phyloP scores from a whole-genome alignment of 2,329 filamentous ascomycete species.

The Fusarium sororula region DNA sequence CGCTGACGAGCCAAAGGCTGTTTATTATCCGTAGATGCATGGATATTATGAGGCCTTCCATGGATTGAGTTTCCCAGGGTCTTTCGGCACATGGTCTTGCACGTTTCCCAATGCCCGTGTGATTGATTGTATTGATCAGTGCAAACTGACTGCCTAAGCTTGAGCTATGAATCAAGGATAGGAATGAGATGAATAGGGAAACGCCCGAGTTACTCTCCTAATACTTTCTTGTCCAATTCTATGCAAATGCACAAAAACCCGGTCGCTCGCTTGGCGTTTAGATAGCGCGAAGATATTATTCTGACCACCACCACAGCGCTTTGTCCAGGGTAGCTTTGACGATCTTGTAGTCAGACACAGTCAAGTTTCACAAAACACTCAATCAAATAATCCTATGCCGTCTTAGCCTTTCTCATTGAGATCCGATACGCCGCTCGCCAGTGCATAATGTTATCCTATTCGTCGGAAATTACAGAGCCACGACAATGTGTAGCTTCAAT shows the following conservation, averaged over 20 bases:
- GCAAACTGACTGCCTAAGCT: neutral
- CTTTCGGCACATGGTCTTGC: neutral
- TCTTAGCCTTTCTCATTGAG: neutral
- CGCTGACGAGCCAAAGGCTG: neutral
- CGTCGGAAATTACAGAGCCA: neutral
- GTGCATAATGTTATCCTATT: neutral
- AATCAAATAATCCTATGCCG: neutral
- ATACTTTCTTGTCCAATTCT: no score
- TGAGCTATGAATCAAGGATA: neutral
- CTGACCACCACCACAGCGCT: slow-evolving; percentile 6
- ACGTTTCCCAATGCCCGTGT: neutral
- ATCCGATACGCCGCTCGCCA: neutral
- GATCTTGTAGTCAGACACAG: neutral
- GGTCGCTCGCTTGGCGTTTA: neutral
- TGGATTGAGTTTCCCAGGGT: neutral
- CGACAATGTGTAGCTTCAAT: slow-evolving; percentile 26
- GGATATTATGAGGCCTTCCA: neutral
- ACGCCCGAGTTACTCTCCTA: neutral
- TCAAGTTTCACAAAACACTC: neutral
- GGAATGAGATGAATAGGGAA: neutral
- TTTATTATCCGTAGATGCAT: neutral
- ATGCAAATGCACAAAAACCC: neutral
- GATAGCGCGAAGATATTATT: slow-evolving; percentile 18
- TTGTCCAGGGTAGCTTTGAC: slow-evolving; percentile 11
- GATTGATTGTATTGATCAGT: neutral